Percentiles rank a stretch among this genome's conserved stretches.
These are phyloP conservation scores for Parathielavia hyrcaniae DNA, from an alignment of 495 filamentous ascomycete species.

Conservation along the genomic window DNA sequence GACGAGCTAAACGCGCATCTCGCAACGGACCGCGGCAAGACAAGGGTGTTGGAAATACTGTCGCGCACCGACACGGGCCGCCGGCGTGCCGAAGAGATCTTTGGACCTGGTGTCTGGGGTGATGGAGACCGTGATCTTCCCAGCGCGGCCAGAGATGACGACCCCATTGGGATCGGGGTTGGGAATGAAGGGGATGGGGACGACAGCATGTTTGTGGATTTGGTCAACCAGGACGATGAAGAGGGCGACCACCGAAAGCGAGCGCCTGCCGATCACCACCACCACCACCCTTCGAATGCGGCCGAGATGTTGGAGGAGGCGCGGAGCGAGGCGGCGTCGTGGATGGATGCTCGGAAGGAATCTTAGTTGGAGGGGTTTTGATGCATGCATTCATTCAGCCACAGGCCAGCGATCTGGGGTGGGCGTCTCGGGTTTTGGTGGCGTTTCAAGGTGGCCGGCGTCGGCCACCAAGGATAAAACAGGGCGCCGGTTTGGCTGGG, in stretches of 20 bases:
- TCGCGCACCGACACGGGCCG: conserved; percentile 36
- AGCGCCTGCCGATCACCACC: conserved; percentile 2
- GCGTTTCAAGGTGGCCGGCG: not conserved
- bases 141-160: conserved; percentile 20
- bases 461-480: not conserved
- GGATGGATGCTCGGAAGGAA: conserved; percentile 18
- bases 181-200: conserved; percentile 42
- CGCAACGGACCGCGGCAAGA: conserved; percentile 28
- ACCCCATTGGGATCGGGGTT: conserved; percentile 29
- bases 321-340: conserved; percentile 13
- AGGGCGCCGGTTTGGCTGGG: not conserved
- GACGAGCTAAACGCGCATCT: conserved; percentile 29
- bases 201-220: conserved; percentile 49
- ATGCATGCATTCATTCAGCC: not conserved
- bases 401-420: not conserved
- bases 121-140: not conserved
- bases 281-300: conserved; percentile 4
- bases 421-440: not conserved
- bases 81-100: conserved; percentile 38
- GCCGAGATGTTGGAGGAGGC: conserved; percentile 11
- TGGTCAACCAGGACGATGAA: conserved; percentile 48
- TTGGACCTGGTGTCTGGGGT: conserved; percentile 35
- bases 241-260: conserved; percentile 21
- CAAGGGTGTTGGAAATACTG: conserved; percentile 37
- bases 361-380: conserved; percentile 7